Base-by-base conservation (phyloP, 2,329 filamentous ascomycete species). In the Cladophialophora bantiana region DNA sequence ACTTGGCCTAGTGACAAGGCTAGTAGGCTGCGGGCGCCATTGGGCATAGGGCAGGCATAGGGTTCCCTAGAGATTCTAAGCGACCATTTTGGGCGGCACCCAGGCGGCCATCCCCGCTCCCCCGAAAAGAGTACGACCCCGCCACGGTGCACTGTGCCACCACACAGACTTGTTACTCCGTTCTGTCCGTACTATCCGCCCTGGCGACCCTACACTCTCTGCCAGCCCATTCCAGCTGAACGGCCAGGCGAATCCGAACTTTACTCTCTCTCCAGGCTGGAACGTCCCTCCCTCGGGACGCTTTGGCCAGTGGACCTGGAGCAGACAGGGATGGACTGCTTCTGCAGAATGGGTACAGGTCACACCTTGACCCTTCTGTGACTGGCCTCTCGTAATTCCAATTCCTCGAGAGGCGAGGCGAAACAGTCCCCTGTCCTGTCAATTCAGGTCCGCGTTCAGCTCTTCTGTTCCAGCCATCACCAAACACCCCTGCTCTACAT, bases 21-120 rank as follows among this genome's bases (percentile, higher is more conserved):
- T 50, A 50, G 45, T 20, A 50, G 26, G 48, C 48, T 52, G 48
- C 48, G 9, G 48, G 48, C 48, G 48, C 20, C 13, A 52, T 52
- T 52, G 48, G 48, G 12, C 48, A 15, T 52, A 13, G 9, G 9
- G 12, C 48, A 26, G 3, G 26, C 26, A 26, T 26, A 26, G 26
- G 26, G 2, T 26, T 26, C 3, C 26, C 26, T 26, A 26, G 2
- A 26, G 26, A 26, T 26, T 26, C 26, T 26, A 26, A 26, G 26
- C 26, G 26, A 26, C 26, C 26, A 26, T 26, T 26, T 26, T 26
- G 26, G 26, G 26, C 26, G 26, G 26, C 26, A 26, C 26, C 26
- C 26, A 15, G 20, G 55, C 36, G 55, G 55, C 35, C 32, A 58
- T 58, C 34, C 34, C 55, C 55, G 55, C 36, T 58, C 55, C 15